Percentiles rank a stretch among this genome's conserved stretches.
phyloP scores from a whole-genome alignment of 1,139 yeast species.

The Torulaspora pretoriensis region DNA sequence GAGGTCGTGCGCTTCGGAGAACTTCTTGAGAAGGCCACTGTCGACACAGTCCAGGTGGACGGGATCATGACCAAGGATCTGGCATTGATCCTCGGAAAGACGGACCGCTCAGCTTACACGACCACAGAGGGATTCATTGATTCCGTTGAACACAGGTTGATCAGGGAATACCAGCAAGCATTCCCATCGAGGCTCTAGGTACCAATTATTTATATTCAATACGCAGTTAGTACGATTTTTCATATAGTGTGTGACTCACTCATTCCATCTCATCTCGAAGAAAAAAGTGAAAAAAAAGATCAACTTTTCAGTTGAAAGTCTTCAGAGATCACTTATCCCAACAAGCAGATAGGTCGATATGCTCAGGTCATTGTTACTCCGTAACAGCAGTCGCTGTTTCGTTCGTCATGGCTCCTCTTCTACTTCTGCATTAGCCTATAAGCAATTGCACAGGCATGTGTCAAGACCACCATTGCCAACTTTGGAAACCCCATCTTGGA shows the following conservation, averaged over 20 bases:
- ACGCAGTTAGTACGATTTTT: constrained; percentile 4
- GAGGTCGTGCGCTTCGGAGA: constrained; percentile 78
- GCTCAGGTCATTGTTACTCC: constrained; percentile 13
- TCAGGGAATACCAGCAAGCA: constrained; percentile 21
- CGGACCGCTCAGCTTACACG: constrained; percentile 74
- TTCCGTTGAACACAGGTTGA: constrained; percentile 59
- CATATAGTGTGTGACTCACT: constrained; percentile 5
- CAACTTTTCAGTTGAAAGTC: not conserved
- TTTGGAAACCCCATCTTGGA: constrained; percentile 92
- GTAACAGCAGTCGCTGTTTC: constrained; percentile 12
- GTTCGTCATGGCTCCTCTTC: constrained; percentile 45
- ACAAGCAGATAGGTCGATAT: constrained; percentile 1
- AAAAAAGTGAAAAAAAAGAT: constrained; percentile 4
- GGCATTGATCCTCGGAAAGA: constrained; percentile 82
- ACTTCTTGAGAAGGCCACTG: constrained; percentile 71
- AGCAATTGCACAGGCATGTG: constrained; percentile 80
- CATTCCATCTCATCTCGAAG: not conserved
- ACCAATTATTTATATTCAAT: not conserved
- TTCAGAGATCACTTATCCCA: not conserved
- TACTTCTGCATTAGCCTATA: constrained; percentile 94
- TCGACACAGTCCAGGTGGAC: constrained; percentile 81
- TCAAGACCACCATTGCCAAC: constrained; percentile 91
- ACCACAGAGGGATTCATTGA: constrained; percentile 89
- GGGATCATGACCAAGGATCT: constrained; percentile 94
- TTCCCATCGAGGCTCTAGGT: constrained; percentile 10